Base-by-base conservation (phyloP, 2,329 filamentous ascomycete species). In the Ceratocystis variospora region DNA sequence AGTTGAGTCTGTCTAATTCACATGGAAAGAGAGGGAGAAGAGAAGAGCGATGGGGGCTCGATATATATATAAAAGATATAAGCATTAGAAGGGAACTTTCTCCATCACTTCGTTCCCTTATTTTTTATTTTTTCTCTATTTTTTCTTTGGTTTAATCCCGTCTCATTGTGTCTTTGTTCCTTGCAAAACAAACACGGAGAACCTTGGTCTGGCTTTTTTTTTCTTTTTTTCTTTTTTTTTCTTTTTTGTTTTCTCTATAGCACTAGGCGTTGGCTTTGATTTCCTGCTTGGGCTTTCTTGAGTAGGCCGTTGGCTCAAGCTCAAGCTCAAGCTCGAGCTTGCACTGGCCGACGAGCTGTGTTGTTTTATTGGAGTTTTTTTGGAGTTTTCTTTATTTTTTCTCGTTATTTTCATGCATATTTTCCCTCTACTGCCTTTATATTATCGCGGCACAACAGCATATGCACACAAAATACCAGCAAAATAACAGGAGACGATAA, bases 31-130 rank as follows among this genome's bases (percentile, higher is more conserved):
- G 59, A 59, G 25, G 22, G 22, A 19, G 22, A n/a, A 46, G 28
- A 19, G 25, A 22, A 57, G 31, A 17, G 63, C 10, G 31, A 48
- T 41, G 50, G 41, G 53, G 45, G 50, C n/a, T 19, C 5, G 63
- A 44, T 50, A 59, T 65, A 65, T 65, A 50, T 53, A 53, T 19
- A 53, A 12, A 50, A 53, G 48, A 53, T 53, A 65, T 59, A 50
- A 28, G 28, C 31, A 59, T 45, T 28, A 15, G 28, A 28, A 57
- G 53, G 53, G 53, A 57, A 41, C 37, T 41, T 41, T 15, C 37
- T 12, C 53, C 22, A 33, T 57, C 28, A 17, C 25, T 28, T 31
- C 10, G 53, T 57, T 57, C 53, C 53, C 53, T 57, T 57, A 7
- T 57, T 33, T 33, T 15, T n/a, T 31, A 12, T 22, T 55, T 55